Evolutionary conservation across 1,284 basidiomycete species (phyloP).

Genomic region (Malassezia brasiliensis): DNA sequence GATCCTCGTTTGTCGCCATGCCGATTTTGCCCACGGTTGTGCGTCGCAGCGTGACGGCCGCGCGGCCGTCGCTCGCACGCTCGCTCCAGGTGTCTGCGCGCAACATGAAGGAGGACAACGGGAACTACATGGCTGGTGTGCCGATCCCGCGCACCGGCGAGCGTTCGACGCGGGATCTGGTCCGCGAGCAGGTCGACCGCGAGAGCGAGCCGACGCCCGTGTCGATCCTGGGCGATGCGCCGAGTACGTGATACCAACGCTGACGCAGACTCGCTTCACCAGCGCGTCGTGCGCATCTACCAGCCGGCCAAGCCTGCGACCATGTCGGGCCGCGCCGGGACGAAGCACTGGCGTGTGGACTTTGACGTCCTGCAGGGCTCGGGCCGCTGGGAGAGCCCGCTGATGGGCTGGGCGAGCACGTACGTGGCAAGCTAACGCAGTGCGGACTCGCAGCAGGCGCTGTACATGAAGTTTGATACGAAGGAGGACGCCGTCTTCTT

Average conservation of each 20-base stretch:
- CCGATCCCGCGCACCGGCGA: background rate
- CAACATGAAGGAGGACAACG: background rate
- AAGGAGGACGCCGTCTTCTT: constrained; percentile 91
- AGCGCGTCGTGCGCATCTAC: constrained; percentile 82
- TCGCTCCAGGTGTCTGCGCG: constrained; percentile 2
- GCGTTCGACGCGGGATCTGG: constrained; percentile 7
- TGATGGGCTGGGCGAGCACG: constrained; percentile 79
- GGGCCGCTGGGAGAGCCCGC: constrained; percentile 94
- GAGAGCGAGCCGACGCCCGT: constrained; percentile 12
- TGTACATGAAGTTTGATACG: constrained; percentile 71
- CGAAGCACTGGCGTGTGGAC: constrained; percentile 83
- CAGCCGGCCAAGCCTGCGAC: constrained; percentile 89
- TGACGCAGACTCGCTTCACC: constrained; percentile 54
- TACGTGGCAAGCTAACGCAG: constrained; percentile 50
- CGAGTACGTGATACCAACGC: constrained; percentile 4
- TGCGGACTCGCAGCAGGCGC: constrained; percentile 95
- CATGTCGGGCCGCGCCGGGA: constrained; percentile 78
- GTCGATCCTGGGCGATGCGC: constrained; percentile 16
- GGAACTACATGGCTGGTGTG: background rate
- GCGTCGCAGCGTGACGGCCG: constrained; percentile 1
- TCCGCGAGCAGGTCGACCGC: constrained; percentile 17
- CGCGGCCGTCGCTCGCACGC: constrained; percentile 2
- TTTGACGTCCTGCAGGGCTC: constrained; percentile 80
- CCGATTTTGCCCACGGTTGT: background rate
- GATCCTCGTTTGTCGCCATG: background rate